These are phyloP conservation scores for Vigna reflexopilosa DNA, from an alignment of 306 rosid species.

Conservation along the genomic window DNA sequence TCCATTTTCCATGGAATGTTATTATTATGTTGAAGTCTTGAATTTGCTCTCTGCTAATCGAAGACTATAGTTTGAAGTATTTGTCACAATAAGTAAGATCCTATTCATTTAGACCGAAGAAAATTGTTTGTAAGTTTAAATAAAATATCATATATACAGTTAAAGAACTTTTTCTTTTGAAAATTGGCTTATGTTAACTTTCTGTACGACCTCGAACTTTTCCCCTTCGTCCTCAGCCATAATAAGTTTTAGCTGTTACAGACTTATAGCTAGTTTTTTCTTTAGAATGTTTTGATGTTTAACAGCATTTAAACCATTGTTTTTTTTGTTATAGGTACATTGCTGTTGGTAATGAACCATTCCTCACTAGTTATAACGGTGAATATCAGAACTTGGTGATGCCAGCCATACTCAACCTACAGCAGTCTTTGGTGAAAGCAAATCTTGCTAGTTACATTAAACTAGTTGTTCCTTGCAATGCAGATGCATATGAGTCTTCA, in stretches of 20 bases:
- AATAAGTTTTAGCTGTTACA: no score
- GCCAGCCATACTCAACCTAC: conserved; percentile 34
- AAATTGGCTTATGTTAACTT: background rate
- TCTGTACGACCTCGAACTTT: no score
- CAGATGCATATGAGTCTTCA: conserved; percentile 39
- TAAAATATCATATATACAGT: background rate
- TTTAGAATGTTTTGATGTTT: conserved; percentile 2
- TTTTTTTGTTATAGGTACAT: conserved; percentile 36
- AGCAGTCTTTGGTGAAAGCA: conserved; percentile 39
- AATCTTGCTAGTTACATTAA: conserved; percentile 38
- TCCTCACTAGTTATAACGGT: conserved; percentile 34
- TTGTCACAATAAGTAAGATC: background rate
- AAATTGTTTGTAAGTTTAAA: background rate
- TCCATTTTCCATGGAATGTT: background rate
- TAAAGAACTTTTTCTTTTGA: background rate
- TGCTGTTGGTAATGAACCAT: conserved; percentile 47
- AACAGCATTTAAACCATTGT: background rate
- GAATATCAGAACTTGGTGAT: conserved; percentile 35
- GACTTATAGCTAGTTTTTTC: no score
- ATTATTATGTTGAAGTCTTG: background rate
- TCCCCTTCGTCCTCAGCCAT: no score
- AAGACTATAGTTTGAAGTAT: background rate
- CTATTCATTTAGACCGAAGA: background rate
- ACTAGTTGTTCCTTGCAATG: conserved; percentile 42
- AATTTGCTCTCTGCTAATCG: background rate